Conservation (phyloP, 768 basidiomycete species). For the Leccinum longicurvipes region DNA sequence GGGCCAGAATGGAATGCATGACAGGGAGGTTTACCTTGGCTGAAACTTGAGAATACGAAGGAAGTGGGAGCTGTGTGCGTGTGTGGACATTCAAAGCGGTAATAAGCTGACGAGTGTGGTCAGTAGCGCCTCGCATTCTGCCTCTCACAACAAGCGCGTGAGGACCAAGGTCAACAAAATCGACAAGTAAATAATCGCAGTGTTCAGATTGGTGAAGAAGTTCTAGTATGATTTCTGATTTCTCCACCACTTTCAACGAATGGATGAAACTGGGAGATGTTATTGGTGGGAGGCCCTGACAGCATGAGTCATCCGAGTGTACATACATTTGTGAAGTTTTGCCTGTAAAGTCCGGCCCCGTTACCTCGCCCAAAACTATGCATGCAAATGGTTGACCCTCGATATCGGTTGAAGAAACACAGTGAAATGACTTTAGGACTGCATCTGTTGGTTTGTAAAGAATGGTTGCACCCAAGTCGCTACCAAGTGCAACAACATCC, state of each 20-base stretch:
- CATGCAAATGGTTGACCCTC: slow-evolving; percentile 15
- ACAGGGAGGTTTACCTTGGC: not conserved
- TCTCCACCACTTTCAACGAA: not conserved
- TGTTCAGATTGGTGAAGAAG: slow-evolving; percentile 13
- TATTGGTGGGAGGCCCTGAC: not conserved
- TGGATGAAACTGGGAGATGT: slow-evolving; percentile 1
- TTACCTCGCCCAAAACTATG: slow-evolving; percentile 2
- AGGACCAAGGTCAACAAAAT: slow-evolving; percentile 11
- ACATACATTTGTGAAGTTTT: slow-evolving; percentile 1
- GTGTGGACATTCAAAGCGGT: too few species aligned
- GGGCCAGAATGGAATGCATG: not conserved
- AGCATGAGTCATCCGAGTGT: not conserved
- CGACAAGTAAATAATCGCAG: not conserved
- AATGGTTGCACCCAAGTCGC: not conserved
- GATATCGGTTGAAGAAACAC: slow-evolving; percentile 7
- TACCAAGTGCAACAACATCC: not conserved
- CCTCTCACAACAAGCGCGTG: slow-evolving; percentile 10
- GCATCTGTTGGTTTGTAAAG: not conserved
- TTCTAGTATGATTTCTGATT: slow-evolving; percentile 4
- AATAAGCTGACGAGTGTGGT: too few species aligned
- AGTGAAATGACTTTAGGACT: not conserved
- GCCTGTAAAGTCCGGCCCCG: not conserved
- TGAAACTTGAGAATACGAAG: not conserved
- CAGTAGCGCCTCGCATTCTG: too few species aligned
- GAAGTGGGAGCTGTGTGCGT: not conserved